Base-by-base conservation (phyloP, 345 rosid species). In the Viola odorata region DNA sequence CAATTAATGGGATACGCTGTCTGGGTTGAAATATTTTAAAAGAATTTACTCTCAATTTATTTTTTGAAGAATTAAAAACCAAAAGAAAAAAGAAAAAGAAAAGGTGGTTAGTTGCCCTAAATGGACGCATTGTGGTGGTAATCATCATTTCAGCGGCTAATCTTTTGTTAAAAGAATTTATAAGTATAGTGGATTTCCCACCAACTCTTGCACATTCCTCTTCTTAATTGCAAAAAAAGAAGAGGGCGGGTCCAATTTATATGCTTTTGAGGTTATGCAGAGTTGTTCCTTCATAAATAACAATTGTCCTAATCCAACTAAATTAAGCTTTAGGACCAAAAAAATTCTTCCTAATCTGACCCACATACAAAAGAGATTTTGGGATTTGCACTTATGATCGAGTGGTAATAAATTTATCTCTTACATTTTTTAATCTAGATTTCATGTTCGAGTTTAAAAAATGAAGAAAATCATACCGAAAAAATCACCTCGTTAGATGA, bases 331-430 rank as follows among this genome's bases (percentile, higher is more conserved):
- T 65, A 23, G 58, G 42, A 17, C 64, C 59, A 65, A 62, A 68
- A 62, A 68, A 70, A 47, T 58, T 36, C 52, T 69, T 60, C 12
- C 68, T 38, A 41, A 15, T 3, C 39, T 59, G 73, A 63, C 77
- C 81, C 81, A 69, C 72, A 62, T 41, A 32, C 64, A 47, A 37
- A 69, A 59, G 37, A 42, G 2, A 23, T 23, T n/a, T n/a, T n/a
- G n/a, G n/a, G n/a, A n/a, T n/a, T n/a, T n/a, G n/a, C n/a, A n/a
- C n/a, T n/a, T 23, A 23, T 23, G 32, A 2, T 23, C 32, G 32
- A 23, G 32, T 23, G 2, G 2, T 23, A 23, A 23, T 23, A 2
- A 23, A 23, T 23, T 23, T 23, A 23, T 23, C 32, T 23, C n/a
- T n/a, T n/a, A n/a, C n/a, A 23, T 23, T 2, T 50, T 63, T 66